phyloP scores from a whole-genome alignment of 768 basidiomycete species.

The Tricholoma flavovirens region DNA sequence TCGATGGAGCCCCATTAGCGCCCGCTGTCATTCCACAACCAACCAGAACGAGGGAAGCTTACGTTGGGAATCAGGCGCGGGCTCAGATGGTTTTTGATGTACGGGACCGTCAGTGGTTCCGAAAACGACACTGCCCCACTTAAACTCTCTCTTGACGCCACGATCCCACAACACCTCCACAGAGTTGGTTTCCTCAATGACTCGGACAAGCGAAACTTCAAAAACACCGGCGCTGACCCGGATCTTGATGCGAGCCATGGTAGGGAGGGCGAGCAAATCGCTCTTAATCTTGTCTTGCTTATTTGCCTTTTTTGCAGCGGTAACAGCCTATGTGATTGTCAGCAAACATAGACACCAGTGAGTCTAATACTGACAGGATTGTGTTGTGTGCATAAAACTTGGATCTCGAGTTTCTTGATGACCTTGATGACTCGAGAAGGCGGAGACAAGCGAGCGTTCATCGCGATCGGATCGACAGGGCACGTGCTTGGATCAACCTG shows the following conservation, averaged over 20 bases:
- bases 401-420: slow-evolving; percentile 69
- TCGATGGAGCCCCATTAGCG: slow-evolving; percentile 4
- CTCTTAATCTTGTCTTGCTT: slow-evolving; percentile 70
- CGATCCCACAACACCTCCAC: slow-evolving; percentile 82
- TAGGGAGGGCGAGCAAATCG: slow-evolving; percentile 64
- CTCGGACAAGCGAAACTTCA: slow-evolving; percentile 73
- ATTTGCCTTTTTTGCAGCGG: slow-evolving; percentile 67
- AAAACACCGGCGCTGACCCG: slow-evolving; percentile 80
- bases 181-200: slow-evolving; percentile 61
- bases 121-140: slow-evolving; percentile 77
- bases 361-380: slow-evolving; percentile 66
- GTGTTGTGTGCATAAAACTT: slow-evolving; percentile 80
- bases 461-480: slow-evolving; percentile 5
- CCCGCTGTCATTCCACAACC: not conserved
- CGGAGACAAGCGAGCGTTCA: slow-evolving; percentile 4
- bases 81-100: slow-evolving; percentile 65
- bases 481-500: slow-evolving; percentile 22
- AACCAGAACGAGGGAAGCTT: slow-evolving; percentile 21
- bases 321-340: slow-evolving; percentile 47
- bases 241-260: slow-evolving; percentile 76
- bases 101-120: slow-evolving; percentile 68
- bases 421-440: slow-evolving; percentile 47
- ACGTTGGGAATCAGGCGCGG: slow-evolving; percentile 42
- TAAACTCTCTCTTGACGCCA: slow-evolving; percentile 69
- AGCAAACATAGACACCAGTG: slow-evolving; percentile 1